phyloP scores from a whole-genome alignment of 2,329 filamentous ascomycete genomes.

The Cercospora sp. region DNA sequence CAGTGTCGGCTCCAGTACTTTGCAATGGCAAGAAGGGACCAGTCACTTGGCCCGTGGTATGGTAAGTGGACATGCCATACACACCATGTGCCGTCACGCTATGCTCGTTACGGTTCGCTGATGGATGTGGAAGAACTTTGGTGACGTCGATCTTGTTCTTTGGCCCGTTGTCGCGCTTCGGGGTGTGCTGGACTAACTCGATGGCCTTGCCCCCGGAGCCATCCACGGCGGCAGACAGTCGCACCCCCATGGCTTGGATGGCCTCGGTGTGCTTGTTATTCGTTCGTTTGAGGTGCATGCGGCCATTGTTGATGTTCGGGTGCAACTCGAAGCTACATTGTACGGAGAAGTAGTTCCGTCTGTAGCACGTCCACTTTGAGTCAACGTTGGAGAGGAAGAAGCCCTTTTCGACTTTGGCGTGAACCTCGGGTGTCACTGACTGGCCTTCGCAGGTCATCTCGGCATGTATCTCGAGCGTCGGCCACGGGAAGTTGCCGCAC shows the following conservation, averaged over 20 bases:
- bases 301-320: constrained; percentile 59
- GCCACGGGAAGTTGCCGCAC: constrained; percentile 48
- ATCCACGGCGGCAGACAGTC: constrained; percentile 79
- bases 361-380: constrained; percentile 86
- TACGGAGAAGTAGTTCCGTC: constrained; percentile 87
- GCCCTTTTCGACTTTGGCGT: constrained; percentile 82
- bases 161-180: constrained; percentile 86
- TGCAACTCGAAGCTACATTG: constrained; percentile 73
- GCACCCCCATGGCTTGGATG: constrained; percentile 77
- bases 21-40: constrained; percentile 49
- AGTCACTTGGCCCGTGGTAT: constrained; percentile 39
- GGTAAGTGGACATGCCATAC: constrained; percentile 42
- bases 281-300: constrained; percentile 58
- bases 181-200: constrained; percentile 85
- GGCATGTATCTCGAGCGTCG: constrained; percentile 53
- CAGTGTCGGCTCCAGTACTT: constrained; percentile 29
- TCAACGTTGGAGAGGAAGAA: constrained; percentile 72
- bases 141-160: constrained; percentile 71
- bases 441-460: constrained; percentile 62
- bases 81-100: constrained; percentile 42
- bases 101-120: constrained; percentile 43
- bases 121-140: constrained; percentile 65
- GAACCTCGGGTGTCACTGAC: constrained; percentile 69
- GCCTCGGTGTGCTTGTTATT: constrained; percentile 48
- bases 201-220: constrained; percentile 73